phyloP scores from a whole-genome alignment of 2,329 filamentous ascomycete species.

The Tolypocladium guangdongense region DNA sequence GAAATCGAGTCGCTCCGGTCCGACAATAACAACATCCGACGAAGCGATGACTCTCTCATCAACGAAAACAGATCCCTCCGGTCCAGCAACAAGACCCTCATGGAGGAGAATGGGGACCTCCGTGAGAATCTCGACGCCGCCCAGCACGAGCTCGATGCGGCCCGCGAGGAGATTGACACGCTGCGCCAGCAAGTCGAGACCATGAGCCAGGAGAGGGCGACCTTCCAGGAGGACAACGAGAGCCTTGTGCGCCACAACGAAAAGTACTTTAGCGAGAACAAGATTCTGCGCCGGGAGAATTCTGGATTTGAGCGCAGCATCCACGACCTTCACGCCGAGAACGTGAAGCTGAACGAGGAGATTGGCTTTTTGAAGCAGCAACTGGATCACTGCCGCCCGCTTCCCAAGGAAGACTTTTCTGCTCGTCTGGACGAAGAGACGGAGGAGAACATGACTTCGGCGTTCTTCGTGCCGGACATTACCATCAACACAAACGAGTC shows the following conservation, averaged over 20 bases:
- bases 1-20: constrained; percentile 30
- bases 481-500: constrained; percentile 35
- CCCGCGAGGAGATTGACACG: constrained; percentile 28
- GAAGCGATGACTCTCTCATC: constrained; percentile 31
- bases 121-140: constrained; percentile 28
- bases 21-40: constrained; percentile 29
- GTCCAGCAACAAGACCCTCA: constrained; percentile 27
- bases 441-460: constrained; percentile 47
- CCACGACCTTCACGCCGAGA: constrained; percentile 34
- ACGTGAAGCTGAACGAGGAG: constrained; percentile 35
- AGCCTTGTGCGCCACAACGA: constrained; percentile 44
- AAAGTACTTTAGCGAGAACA: constrained; percentile 43
- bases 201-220: constrained; percentile 30
- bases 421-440: constrained; percentile 24
- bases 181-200: constrained; percentile 26
- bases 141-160: constrained; percentile 30
- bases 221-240: constrained; percentile 38
- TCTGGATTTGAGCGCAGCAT: constrained; percentile 34
- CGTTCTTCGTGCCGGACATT: constrained; percentile 47
- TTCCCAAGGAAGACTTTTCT: constrained; percentile 24
- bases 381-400: constrained; percentile 29
- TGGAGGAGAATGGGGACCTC: constrained; percentile 32
- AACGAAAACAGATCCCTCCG: constrained; percentile 35
- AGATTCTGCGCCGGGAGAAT: constrained; percentile 36
- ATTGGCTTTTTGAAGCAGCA: constrained; percentile 34